Evolutionary conservation across 805 yeast species (phyloP).

Genomic region (Metschnikowia sp.): DNA sequence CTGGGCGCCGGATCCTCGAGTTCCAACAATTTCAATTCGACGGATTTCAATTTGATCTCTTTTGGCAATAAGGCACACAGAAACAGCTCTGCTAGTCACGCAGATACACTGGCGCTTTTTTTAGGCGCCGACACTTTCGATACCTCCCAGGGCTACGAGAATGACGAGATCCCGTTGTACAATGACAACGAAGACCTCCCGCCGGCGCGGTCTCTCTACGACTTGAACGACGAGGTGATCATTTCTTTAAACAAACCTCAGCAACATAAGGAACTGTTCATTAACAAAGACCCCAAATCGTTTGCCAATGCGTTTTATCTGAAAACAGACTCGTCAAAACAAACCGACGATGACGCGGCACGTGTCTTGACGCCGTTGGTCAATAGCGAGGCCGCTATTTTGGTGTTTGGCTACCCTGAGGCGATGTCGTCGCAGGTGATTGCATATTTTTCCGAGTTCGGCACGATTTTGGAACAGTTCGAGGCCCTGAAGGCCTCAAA

Average conservation of each 20-base stretch:
- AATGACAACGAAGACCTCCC: conserved; percentile 43
- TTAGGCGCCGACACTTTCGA: conserved; percentile 21
- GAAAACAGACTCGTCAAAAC: conserved; percentile 3
- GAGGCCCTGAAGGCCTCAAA: conserved; percentile 27
- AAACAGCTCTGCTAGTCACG: conserved; percentile 18
- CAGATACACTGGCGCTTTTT: conserved; percentile 14
- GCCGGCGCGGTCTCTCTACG: conserved; percentile 49
- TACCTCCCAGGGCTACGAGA: conserved; percentile 24
- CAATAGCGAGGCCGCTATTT: conserved; percentile 57
- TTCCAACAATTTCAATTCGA: conserved; percentile 6
- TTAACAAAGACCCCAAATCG: conserved; percentile 44
- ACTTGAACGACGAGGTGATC: conserved; percentile 43
- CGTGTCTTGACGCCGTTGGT: conserved; percentile 23
- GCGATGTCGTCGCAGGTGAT: conserved; percentile 63
- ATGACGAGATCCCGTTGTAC: conserved; percentile 27
- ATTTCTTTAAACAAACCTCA: conserved; percentile 35
- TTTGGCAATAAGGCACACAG: conserved; percentile 28
- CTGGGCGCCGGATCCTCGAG: neutral
- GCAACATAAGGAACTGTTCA: conserved; percentile 37
- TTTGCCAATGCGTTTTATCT: conserved; percentile 43
- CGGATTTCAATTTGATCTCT: conserved; percentile 29
- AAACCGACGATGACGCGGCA: conserved; percentile 10
- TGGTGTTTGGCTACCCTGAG: conserved; percentile 89
- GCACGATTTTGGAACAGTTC: conserved; percentile 74
- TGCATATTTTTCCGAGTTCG: conserved; percentile 74